Evolutionary conservation across 148 eudicot species (phyloP).

Genomic region (Amaranthus hypochondriacus): DNA sequence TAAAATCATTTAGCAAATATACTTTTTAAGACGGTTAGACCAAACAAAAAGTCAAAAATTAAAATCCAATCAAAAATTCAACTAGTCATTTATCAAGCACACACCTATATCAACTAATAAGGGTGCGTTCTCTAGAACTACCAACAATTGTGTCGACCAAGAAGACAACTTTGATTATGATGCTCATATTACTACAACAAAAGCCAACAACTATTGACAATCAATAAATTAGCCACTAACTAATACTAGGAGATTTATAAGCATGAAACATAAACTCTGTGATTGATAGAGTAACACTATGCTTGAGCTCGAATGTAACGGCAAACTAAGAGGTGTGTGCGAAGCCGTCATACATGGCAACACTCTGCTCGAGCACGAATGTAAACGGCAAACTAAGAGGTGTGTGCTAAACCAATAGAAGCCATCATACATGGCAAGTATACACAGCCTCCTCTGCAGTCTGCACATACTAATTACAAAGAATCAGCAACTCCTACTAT

Average conservation of each 20-base stretch:
- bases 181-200: not conserved
- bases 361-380: conserved; percentile 13
- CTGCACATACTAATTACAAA: conserved; percentile 27
- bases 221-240: conserved; percentile 7
- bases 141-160: no score
- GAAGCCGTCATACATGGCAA: not conserved
- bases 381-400: conserved; percentile 17
- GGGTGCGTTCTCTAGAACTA: no score
- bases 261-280: conserved; percentile 7
- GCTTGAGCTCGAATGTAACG: conserved; percentile 22
- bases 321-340: conserved; percentile 11
- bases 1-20: no score
- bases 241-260: not conserved
- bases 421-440: conserved; percentile 4
- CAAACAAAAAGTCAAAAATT: no score
- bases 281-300: conserved; percentile 11
- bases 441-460: conserved; percentile 22
- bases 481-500: conserved; percentile 17
- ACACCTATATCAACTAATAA: no score
- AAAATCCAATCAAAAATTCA: no score
- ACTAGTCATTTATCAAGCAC: no score
- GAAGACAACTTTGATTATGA: not conserved
- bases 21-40: no score
- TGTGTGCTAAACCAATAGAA: conserved; percentile 7
- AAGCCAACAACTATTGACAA: conserved; percentile 2